A percentile compares a stretch with the other conserved stretches of the same genome.
phyloP scores from a whole-genome alignment of 192 early-diverging fungal genomes.

The Umbelopsis vinacea region DNA sequence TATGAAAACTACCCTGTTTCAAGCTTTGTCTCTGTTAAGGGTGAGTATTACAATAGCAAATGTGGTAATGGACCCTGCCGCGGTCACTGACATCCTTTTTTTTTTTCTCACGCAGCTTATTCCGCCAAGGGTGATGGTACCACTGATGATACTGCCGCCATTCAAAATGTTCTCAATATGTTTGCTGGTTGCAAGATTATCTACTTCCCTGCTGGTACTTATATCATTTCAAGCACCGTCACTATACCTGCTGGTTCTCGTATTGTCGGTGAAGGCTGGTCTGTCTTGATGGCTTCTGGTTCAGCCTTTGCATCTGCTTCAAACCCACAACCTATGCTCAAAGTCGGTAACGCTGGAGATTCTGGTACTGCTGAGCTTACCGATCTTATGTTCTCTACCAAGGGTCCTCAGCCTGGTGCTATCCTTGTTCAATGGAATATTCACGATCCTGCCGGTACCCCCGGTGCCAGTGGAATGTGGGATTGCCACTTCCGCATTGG shows the following conservation, averaged over 20 bases:
- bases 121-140: constrained; percentile 52
- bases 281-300: constrained; percentile 42
- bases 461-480: constrained; percentile 46
- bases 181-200: constrained; percentile 38
- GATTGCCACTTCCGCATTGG: constrained; percentile 47
- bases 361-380: constrained; percentile 41
- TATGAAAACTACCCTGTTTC: constrained; percentile 34
- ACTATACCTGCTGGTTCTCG: constrained; percentile 37
- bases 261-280: constrained; percentile 46
- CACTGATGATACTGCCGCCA: constrained; percentile 48
- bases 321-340: constrained; percentile 41
- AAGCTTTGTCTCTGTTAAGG: constrained; percentile 34
- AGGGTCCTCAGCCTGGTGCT: constrained; percentile 43
- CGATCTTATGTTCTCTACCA: constrained; percentile 30
- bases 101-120: not conserved
- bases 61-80: no score
- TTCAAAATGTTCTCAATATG: constrained; percentile 33
- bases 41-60: not conserved
- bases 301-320: constrained; percentile 33
- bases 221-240: constrained; percentile 41
- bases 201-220: constrained; percentile 44
- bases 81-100: not conserved
- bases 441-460: not conserved
- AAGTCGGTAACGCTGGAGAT: constrained; percentile 46
- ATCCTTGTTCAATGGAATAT: constrained; percentile 51